Conservation (phyloP, 441 rosid species). For the Melastoma candidum region DNA sequence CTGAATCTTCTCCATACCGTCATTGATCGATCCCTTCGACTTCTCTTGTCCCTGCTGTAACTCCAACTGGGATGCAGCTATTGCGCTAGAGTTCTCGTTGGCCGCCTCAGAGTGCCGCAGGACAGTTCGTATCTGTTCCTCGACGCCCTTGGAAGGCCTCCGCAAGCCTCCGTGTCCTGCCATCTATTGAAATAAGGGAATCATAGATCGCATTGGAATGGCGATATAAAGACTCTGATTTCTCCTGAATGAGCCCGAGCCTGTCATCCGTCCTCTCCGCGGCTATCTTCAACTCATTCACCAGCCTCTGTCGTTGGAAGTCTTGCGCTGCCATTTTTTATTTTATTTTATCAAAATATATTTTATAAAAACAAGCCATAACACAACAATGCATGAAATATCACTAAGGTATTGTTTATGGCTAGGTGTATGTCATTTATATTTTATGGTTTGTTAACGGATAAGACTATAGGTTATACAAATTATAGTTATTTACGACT, state of each 20-base stretch:
- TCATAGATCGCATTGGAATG: slow-evolving; percentile 40
- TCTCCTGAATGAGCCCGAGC: slow-evolving; percentile 33
- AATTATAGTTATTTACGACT: too few species aligned
- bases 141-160: slow-evolving; percentile 34
- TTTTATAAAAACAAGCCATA: too few species aligned
- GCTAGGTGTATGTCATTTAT: too few species aligned
- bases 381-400: too few species aligned
- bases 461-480: too few species aligned
- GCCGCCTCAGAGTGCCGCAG: slow-evolving; percentile 38
- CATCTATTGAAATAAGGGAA: slow-evolving; percentile 40
- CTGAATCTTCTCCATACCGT: slow-evolving; percentile 42
- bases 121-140: slow-evolving; percentile 32
- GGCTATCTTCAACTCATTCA: slow-evolving; percentile 51
- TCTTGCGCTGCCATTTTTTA: too few species aligned
- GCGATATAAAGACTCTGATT: slow-evolving; percentile 30
- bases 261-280: slow-evolving; percentile 46
- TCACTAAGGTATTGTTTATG: too few species aligned
- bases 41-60: slow-evolving; percentile 44
- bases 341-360: too few species aligned
- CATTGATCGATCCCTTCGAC: slow-evolving; percentile 45
- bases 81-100: slow-evolving; percentile 39
- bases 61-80: slow-evolving; percentile 44
- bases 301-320: slow-evolving; percentile 33
- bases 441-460: too few species aligned
- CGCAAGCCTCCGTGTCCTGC: slow-evolving; percentile 37